phyloP scores from a whole-genome alignment of 108 stramenopile species.

The Chaetoceros tenuissimus region DNA sequence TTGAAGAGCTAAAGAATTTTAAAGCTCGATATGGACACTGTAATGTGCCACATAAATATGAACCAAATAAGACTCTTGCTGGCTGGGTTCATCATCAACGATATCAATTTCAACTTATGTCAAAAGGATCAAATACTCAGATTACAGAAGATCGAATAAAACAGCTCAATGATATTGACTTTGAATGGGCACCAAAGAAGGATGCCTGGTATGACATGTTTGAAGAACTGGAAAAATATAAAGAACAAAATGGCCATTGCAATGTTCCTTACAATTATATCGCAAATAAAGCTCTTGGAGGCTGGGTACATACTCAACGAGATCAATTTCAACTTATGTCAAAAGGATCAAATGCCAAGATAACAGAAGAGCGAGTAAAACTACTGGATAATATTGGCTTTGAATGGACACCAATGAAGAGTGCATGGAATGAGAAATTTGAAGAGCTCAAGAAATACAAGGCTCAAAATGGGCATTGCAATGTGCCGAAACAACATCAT shows the following conservation, averaged over 20 bases:
- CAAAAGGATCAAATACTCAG: no score
- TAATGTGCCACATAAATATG: no score
- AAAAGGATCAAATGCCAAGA: slow-evolving; percentile 33
- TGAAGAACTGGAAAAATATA: slow-evolving; percentile 11
- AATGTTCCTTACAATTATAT: background rate
- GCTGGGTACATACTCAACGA: slow-evolving; percentile 36
- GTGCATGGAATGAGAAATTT: no score
- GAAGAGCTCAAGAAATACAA: no score
- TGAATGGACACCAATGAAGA: slow-evolving; percentile 46
- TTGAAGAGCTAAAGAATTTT: no score
- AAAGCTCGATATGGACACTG: no score
- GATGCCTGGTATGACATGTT: slow-evolving; percentile 17
- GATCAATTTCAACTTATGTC: slow-evolving; percentile 27
- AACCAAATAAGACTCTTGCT: no score
- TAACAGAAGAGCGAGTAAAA: slow-evolving; percentile 29
- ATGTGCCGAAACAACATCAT: no score
- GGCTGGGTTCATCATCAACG: slow-evolving; percentile 27
- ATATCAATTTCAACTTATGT: slow-evolving; percentile 26
- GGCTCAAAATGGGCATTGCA: no score
- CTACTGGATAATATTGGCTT: slow-evolving; percentile 29
- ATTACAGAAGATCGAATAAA: no score
- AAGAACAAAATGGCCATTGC: slow-evolving; percentile 9
- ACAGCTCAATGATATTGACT: no score
- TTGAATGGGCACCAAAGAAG: no score
- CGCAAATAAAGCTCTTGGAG: background rate